Evolutionary conservation across 1,284 basidiomycete genomes (phyloP).

Genomic region (Boletellus deceptivus): DNA sequence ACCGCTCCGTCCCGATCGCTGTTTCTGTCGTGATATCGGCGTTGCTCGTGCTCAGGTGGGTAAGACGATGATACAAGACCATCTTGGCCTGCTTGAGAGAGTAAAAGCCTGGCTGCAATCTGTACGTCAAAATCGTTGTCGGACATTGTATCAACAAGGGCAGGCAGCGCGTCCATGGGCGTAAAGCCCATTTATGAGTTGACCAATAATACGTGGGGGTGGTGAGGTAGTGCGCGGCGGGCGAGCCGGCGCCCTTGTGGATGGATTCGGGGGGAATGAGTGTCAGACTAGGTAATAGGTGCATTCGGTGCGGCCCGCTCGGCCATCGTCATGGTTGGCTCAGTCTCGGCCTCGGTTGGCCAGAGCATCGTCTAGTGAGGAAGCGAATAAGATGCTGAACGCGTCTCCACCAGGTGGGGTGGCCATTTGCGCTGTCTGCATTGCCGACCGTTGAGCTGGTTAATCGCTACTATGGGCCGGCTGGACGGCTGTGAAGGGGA

Average conservation of each 20-base stretch:
- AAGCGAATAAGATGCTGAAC: conserved; percentile 63
- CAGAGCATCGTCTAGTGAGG: conserved; percentile 34
- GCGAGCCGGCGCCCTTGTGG: background rate
- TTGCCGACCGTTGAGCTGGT: conserved; percentile 12
- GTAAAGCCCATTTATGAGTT: conserved; percentile 97
- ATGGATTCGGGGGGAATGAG: conserved; percentile 13
- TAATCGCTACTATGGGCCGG: conserved; percentile 14
- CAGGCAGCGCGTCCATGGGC: conserved; percentile 66
- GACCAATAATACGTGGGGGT: conserved; percentile 86
- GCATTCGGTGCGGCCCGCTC: conserved; percentile 41
- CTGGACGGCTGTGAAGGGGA: conserved; percentile 33
- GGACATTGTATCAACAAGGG: conserved; percentile 68
- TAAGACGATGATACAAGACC: conserved; percentile 4
- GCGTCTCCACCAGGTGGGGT: conserved; percentile 49
- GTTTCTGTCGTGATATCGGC: background rate
- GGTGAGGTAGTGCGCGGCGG: conserved; percentile 54
- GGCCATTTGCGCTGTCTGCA: conserved; percentile 30
- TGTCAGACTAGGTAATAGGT: conserved; percentile 7
- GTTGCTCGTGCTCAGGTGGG: conserved; percentile 12
- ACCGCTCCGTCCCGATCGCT: background rate
- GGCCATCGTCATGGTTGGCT: conserved; percentile 55
- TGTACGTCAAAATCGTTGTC: conserved; percentile 64
- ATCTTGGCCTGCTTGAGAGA: conserved; percentile 41
- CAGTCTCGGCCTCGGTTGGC: conserved; percentile 17
- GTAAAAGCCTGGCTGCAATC: conserved; percentile 74